These are phyloP conservation scores for Wickerhamiella dianesei DNA, from an alignment of 805 yeast species.

Conservation along the genomic window DNA sequence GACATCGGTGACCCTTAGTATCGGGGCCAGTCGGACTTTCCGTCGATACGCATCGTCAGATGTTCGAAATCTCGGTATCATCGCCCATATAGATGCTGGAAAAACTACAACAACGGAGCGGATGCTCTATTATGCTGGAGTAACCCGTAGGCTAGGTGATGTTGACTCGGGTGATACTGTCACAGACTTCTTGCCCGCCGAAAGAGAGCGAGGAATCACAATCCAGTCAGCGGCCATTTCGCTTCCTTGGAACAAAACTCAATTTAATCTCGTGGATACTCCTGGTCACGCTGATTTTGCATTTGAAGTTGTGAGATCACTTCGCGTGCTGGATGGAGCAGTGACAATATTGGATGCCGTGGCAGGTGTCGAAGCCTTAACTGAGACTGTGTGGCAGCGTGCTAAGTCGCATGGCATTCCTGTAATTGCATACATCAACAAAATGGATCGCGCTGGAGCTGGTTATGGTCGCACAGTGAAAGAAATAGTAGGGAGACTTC, in stretches of 20 bases:
- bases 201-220: conserved; percentile 85
- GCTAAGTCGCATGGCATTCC: conserved; percentile 60
- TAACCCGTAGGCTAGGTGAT: conserved; percentile 65
- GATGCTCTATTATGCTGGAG: conserved; percentile 81
- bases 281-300: conserved; percentile 98
- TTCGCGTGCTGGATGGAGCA: conserved; percentile 87
- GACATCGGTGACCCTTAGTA: background rate
- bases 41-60: background rate
- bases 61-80: conserved; percentile 75
- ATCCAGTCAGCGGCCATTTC: conserved; percentile 94
- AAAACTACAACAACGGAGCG: conserved; percentile 96
- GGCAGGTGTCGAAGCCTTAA: conserved; percentile 97
- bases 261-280: conserved; percentile 82
- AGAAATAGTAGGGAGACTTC: conserved; percentile 64
- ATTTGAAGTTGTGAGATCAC: conserved; percentile 80
- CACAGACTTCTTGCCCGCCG: conserved; percentile 82
- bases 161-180: conserved; percentile 96
- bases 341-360: conserved; percentile 88
- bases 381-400: conserved; percentile 93
- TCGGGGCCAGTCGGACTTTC: background rate
- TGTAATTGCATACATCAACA: conserved; percentile 66
- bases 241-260: conserved; percentile 65
- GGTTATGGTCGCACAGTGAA: conserved; percentile 83
- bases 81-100: conserved; percentile 99
- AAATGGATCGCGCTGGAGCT: conserved; percentile 95